These are phyloP conservation scores for Epichloe glyceriae DNA, from an alignment of 2,329 filamentous ascomycete species.

Conservation along the genomic window DNA sequence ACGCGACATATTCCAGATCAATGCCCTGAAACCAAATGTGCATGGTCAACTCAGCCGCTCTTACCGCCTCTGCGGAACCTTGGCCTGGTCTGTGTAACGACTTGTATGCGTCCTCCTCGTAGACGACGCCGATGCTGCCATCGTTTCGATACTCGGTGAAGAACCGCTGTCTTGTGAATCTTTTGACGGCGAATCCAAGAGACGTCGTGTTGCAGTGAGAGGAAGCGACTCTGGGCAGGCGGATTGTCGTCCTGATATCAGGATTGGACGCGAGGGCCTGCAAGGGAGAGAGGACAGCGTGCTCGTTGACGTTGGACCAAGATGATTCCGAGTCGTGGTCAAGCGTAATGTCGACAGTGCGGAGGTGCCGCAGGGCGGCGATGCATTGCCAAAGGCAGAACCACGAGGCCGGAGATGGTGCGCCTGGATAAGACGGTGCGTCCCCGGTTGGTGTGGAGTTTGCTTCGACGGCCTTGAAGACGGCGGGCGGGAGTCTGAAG, in stretches of 20 bases:
- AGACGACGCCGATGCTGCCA: conserved; percentile 4
- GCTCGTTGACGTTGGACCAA: conserved; percentile 5
- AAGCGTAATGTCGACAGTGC: background rate
- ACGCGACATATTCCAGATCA: conserved; percentile 3
- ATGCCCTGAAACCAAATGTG: conserved; percentile 6
- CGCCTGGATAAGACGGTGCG: too few relatives aligned
- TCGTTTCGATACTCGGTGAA: conserved; percentile 4
- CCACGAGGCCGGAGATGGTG: background rate
- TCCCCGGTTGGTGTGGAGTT: background rate
- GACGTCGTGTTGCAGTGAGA: background rate
- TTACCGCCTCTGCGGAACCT: background rate
- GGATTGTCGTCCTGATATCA: background rate
- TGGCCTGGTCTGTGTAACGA: conserved; percentile 1
- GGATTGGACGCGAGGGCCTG: background rate
- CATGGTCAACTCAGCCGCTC: conserved; percentile 5
- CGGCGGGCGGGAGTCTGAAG: background rate
- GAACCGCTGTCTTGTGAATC: conserved; percentile 5
- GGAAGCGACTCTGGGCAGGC: background rate
- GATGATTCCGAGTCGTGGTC: conserved; percentile 6
- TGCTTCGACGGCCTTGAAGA: conserved; percentile 2
- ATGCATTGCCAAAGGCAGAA: conserved; percentile 1
- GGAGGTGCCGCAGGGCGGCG: background rate
- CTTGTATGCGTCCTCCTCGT: conserved; percentile 6
- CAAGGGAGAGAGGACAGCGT: conserved; percentile 1
- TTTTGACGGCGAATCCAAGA: background rate